Evolutionary conservation across 1,284 basidiomycete genomes (phyloP).

Genomic region (Ceratobasidium sp.): DNA sequence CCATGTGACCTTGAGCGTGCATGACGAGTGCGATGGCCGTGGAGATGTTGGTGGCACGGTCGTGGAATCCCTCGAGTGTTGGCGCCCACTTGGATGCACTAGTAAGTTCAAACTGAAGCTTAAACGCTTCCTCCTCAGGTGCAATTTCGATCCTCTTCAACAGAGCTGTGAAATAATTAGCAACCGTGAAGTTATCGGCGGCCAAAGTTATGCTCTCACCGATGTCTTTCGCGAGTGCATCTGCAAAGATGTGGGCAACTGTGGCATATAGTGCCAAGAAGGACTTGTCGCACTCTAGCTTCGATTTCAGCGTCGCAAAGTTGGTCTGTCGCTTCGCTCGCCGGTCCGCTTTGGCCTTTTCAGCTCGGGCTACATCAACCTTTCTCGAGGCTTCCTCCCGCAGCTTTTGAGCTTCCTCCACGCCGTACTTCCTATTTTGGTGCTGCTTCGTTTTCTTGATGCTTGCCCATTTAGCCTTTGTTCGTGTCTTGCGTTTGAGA

Average conservation of each 20-base stretch:
- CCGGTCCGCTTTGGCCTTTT: conserved; percentile 50
- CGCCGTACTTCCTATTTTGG: conserved; percentile 33
- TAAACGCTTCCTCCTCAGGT: conserved; percentile 48
- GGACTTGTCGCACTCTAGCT: conserved; percentile 56
- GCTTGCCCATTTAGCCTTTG: background rate
- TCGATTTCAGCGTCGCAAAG: conserved; percentile 52
- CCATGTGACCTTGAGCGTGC: conserved; percentile 51
- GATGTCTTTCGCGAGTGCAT: conserved; percentile 60
- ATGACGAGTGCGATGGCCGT: conserved; percentile 66
- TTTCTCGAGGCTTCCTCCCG: conserved; percentile 49
- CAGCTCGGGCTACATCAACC: conserved; percentile 23
- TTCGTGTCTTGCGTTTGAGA: conserved; percentile 20
- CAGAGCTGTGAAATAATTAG: conserved; percentile 18
- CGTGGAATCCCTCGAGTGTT: conserved; percentile 63
- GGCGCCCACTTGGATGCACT: conserved; percentile 75
- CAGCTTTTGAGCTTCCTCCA: conserved; percentile 48
- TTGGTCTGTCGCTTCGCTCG: conserved; percentile 50
- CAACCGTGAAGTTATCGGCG: no score
- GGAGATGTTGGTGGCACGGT: conserved; percentile 66
- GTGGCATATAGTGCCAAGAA: conserved; percentile 68
- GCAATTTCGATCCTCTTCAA: conserved; percentile 49
- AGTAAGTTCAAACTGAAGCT: conserved; percentile 58
- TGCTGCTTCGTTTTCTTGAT: conserved; percentile 16
- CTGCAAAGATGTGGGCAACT: conserved; percentile 66
- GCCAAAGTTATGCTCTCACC: conserved; percentile 4